Evolutionary conservation across 495 filamentous ascomycete genomes (phyloP), one percentile per base, ranked within the genome.

Genomic region (Lasiosphaeria ovina): DNA sequence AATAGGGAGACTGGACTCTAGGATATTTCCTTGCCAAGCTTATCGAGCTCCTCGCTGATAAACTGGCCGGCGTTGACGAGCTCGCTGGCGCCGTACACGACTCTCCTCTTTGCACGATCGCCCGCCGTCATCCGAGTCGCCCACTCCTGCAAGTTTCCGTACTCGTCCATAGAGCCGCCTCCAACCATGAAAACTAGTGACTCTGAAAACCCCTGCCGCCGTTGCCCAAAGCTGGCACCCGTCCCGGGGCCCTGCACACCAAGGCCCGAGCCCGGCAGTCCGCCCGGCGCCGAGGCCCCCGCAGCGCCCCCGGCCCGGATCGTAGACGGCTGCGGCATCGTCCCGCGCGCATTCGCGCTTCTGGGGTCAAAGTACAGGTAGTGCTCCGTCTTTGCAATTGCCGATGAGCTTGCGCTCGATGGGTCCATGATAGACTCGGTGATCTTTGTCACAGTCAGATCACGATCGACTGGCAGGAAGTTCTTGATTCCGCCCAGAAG

Each of bases 301-400:
- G 63, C 66, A 9, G 64, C 64, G 9, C 75, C 72, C 34, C 75
- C 72, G 32, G 69, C 79, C 51, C 73, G 75, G 59, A 76, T 69
- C 16, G 84, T 84, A 16, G 83, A 84, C 0, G 88, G 82, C 32
- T 90, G 89, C 49, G 89, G 89, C 82, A 96, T 93, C n/a, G 88
- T 93, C 14, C 94, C 93, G 36, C 95, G 85, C 0, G 95, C 93
- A 67, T 94, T 96, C 31, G 93, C 88, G 65, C 88, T 93, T 47
- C 93, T 84, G 3, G 95, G 95, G 73, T 99, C 95, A 69, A 97
- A 98, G 79, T 97, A 98, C n/a, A 98, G 88, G 68, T 97, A 99
- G 67, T 89, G 89, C 68, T 99, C 95, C 5, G 95, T 98, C 78
- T 97, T 98, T 59, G 91, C 89, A 61, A 99, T 93, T 11, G 95